A percentile compares a stretch with the other conserved stretches of the same genome.
These are phyloP conservation scores for Lactarius pseudohatsudake DNA, from an alignment of 768 basidiomycete genomes.

Conservation along the genomic window DNA sequence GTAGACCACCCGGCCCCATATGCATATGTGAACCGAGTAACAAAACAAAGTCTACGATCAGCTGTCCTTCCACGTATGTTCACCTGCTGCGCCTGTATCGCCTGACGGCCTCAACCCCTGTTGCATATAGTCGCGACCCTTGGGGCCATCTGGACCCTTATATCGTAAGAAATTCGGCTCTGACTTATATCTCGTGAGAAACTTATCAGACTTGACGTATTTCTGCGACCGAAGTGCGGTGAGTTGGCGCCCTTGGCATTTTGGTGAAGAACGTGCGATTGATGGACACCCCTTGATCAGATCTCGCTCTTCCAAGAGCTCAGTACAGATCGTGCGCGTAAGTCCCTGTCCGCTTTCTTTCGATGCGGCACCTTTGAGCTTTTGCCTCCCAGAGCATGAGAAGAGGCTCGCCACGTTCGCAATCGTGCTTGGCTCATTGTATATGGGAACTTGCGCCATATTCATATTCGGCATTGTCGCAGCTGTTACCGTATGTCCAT, in stretches of 20 bases:
- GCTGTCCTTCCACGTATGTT: constrained; percentile 46
- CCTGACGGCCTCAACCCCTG: neutral
- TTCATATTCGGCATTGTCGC: constrained; percentile 57
- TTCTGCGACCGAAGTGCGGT: constrained; percentile 31
- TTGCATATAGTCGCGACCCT: constrained; percentile 41
- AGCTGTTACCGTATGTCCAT: constrained; percentile 47
- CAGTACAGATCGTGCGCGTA: constrained; percentile 48
- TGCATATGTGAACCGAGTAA: constrained; percentile 57
- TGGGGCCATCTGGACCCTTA: constrained; percentile 57
- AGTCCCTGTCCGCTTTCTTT: constrained; percentile 30
- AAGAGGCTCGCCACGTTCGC: constrained; percentile 52
- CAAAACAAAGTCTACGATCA: constrained; percentile 59
- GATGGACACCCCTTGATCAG: constrained; percentile 36
- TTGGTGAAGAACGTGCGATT: neutral
- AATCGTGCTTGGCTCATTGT: constrained; percentile 60
- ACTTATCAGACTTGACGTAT: constrained; percentile 32
- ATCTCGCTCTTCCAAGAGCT: constrained; percentile 62
- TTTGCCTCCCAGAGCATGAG: constrained; percentile 39
- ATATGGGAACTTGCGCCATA: constrained; percentile 49
- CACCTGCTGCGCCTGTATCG: neutral
- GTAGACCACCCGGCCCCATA: constrained; percentile 49
- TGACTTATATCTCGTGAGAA: neutral
- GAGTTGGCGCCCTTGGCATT: neutral
- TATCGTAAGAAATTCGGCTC: constrained; percentile 50
- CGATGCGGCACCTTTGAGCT: neutral